Percentiles rank a stretch among this genome's conserved stretches.
phyloP scores from a whole-genome alignment of 2,329 filamentous ascomycete species.

The Lachnum nothofagi region DNA sequence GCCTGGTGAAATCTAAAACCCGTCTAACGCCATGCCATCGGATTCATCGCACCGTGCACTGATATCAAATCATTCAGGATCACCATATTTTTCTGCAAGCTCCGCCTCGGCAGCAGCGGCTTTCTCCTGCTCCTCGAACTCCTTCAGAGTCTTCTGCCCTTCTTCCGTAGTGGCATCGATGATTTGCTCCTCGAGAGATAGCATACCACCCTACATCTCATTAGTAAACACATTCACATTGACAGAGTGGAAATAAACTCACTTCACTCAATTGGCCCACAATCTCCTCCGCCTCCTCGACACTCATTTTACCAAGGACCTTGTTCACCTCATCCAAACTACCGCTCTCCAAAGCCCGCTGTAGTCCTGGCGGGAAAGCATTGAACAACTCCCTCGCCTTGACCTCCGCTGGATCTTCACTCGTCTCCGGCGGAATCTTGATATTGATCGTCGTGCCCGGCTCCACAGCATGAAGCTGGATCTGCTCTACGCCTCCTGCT shows the following conservation, averaged over 20 bases:
- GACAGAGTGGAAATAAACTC: slow-evolving; percentile 28
- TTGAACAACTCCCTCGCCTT: slow-evolving; percentile 74
- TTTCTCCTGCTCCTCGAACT: slow-evolving; percentile 59
- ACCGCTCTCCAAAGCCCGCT: slow-evolving; percentile 79
- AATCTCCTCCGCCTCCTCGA: slow-evolving; percentile 80
- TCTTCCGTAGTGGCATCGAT: slow-evolving; percentile 92
- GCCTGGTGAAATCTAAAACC: background rate
- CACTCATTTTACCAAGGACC: slow-evolving; percentile 80
- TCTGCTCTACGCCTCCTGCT: slow-evolving; percentile 77
- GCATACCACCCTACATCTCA: slow-evolving; percentile 62
- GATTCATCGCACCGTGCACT: background rate
- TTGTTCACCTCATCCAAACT: slow-evolving; percentile 83
- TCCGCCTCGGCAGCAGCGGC: slow-evolving; percentile 17
- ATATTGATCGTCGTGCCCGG: slow-evolving; percentile 90
- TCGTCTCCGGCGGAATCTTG: slow-evolving; percentile 65
- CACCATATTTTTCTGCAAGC: slow-evolving; percentile 29
- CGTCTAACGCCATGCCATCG: background rate
- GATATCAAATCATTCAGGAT: slow-evolving; percentile 31
- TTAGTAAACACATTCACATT: slow-evolving; percentile 1
- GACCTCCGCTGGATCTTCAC: slow-evolving; percentile 59
- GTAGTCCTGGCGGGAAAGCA: slow-evolving; percentile 73
- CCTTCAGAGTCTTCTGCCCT: slow-evolving; percentile 70
- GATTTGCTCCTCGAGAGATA: slow-evolving; percentile 87
- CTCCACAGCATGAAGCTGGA: slow-evolving; percentile 94
- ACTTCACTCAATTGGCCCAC: slow-evolving; percentile 73